Base-by-base conservation (phyloP, 2,329 filamentous ascomycete genomes). In the Epichloe hybrida region DNA sequence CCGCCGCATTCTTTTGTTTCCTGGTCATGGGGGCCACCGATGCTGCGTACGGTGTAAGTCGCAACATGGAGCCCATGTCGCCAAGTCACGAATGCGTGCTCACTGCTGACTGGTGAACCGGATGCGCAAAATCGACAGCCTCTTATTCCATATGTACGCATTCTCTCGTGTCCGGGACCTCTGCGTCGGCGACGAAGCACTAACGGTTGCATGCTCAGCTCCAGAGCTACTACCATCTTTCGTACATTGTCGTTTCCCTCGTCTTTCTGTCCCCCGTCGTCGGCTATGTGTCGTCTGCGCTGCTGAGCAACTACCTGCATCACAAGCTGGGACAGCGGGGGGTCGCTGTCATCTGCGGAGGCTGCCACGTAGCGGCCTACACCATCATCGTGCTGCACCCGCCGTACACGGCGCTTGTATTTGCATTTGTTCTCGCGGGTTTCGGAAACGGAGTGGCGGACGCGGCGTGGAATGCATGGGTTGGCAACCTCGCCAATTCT, bases 401-500 rank as follows among this genome's bases (percentile, higher is more conserved):
- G 0, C 81, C 80, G 0, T 86, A 79, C 54, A 78, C 80, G 0
- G 79, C 79, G 0, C 68, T 86, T 0, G 76, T 84, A 2, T 64
- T 84, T 3, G 72, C 77, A 44, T 83, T 81, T 59, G 75, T 77
- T 42, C 62, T 86, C 15, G 77, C 79, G 5, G 83, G 83, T 0
- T 80, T 86, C 41, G 83, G 82, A 0, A 86, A 84, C 55, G 83
- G 83, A 0, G 61, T 86, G 0, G 72, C 74, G 0, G 81, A 76
- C 50, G 72, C 69, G 0, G 72, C 66, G 15, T 76, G 72, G 60
- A 72, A 70, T 53, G 70, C 71, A 0, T 75, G 72, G 71, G 63
- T 73, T 5, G 84, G 83, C 0, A 77, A 74, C 46, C 84, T 88
- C 79, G 75, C 79, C 9, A 80, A 81, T 55, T 77, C 80, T 0